Percentiles rank a stretch among this genome's conserved stretches.
phyloP scores from a whole-genome alignment of 2,329 filamentous ascomycete species.

The Paraphaeosphaeria minitans region DNA sequence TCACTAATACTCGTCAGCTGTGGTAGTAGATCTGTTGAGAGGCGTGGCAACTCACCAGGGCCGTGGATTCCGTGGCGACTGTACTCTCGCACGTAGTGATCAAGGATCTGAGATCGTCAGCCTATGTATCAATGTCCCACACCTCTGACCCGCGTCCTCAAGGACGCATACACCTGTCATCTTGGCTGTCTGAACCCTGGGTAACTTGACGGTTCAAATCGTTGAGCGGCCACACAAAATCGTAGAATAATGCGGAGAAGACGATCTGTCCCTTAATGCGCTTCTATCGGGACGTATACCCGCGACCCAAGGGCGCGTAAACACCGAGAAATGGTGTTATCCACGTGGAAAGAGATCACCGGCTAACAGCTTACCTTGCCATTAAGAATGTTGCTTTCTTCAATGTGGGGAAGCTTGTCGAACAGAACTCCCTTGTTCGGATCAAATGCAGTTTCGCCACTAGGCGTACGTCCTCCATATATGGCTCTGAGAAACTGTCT shows the following conservation, averaged over 20 bases:
- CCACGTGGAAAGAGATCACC: neutral
- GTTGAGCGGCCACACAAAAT: neutral
- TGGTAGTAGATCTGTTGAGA: neutral
- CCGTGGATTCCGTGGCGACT: constrained; percentile 74
- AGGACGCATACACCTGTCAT: neutral
- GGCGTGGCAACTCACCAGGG: constrained; percentile 57
- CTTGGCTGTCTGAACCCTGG: neutral
- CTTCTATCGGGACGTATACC: neutral
- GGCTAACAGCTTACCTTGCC: constrained; percentile 57
- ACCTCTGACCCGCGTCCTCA: neutral
- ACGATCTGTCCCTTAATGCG: neutral
- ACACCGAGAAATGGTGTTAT: neutral
- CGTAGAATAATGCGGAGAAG: neutral
- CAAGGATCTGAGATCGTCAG: constrained; percentile 54
- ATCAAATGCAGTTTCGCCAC: constrained; percentile 63
- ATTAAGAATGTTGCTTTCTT: constrained; percentile 63
- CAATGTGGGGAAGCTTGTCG: constrained; percentile 64
- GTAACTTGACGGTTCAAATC: neutral
- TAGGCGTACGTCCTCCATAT: constrained; percentile 68
- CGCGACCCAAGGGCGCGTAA: neutral
- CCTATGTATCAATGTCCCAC: neutral
- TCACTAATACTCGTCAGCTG: constrained; percentile 55
- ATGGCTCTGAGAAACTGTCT: constrained; percentile 72
- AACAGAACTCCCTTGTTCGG: constrained; percentile 67
- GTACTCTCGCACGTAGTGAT: constrained; percentile 78